These are phyloP conservation scores for Xylaria digitata DNA, from an alignment of 2,329 filamentous ascomycete genomes.

Conservation along the genomic window DNA sequence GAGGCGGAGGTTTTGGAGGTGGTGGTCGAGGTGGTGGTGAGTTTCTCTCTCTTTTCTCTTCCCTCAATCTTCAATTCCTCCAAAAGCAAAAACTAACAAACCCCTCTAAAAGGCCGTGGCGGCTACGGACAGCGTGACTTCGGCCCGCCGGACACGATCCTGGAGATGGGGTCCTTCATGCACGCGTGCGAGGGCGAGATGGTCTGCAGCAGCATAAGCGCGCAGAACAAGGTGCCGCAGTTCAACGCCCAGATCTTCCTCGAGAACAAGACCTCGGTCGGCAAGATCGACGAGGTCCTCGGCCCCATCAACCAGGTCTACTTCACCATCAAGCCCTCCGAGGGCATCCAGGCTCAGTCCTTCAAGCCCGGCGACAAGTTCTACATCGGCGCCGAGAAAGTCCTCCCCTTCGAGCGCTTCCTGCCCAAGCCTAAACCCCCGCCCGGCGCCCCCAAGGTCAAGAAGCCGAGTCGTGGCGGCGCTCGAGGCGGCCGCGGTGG, in stretches of 20 bases:
- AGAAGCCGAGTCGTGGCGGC: conserved; percentile 77
- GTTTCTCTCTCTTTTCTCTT: conserved; percentile 29
- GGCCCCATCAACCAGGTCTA: conserved; percentile 97
- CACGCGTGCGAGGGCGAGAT: conserved; percentile 98
- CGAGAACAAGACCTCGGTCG: conserved; percentile 95
- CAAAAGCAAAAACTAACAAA: conserved; percentile 18
- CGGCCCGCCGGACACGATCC: conserved; percentile 51
- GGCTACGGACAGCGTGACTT: conserved; percentile 51
- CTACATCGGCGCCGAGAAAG: conserved; percentile 94
- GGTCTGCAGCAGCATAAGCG: conserved; percentile 94
- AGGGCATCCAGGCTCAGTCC: conserved; percentile 92
- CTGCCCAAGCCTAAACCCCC: conserved; percentile 88
- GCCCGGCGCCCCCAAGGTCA: conserved; percentile 70
- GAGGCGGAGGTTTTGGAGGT: conserved; percentile 37
- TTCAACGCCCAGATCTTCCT: conserved; percentile 99
- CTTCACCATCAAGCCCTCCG: conserved; percentile 97
- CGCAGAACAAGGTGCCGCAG: conserved; percentile 84
- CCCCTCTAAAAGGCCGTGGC: conserved; percentile 46
- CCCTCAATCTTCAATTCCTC: not conserved
- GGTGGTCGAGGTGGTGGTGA: conserved; percentile 44
- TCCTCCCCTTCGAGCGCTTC: conserved; percentile 95
- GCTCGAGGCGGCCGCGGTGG: conserved; percentile 58
- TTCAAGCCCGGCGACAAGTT: conserved; percentile 99
- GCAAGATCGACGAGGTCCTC: conserved; percentile 98
- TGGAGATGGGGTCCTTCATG: conserved; percentile 91